Percentiles rank a stretch among this genome's conserved stretches.
Conservation (phyloP, 2,329 filamentous ascomycete genomes). For the Ophiocordyceps camponoti-floridani region DNA sequence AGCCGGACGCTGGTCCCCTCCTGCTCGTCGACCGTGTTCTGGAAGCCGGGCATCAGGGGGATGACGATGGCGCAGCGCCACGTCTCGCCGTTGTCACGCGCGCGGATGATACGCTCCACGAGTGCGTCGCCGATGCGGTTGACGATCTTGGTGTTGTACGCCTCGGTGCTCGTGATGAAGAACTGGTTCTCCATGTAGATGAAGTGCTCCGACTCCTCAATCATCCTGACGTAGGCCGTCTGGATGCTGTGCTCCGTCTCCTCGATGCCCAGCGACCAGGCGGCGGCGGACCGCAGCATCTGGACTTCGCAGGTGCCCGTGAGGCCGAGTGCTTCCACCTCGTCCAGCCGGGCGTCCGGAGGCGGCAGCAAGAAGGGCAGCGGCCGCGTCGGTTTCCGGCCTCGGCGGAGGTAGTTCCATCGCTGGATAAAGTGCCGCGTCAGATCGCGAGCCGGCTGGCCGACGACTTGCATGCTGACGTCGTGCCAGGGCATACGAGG, state of each 20-base stretch:
- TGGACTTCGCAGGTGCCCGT: constrained; percentile 94
- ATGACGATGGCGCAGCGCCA: constrained; percentile 87
- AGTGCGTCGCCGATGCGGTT: constrained; percentile 91
- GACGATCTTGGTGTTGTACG: constrained; percentile 70
- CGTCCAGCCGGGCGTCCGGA: constrained; percentile 73
- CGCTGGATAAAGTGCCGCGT: constrained; percentile 93
- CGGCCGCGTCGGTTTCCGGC: constrained; percentile 81
- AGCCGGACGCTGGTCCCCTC: constrained; percentile 87
- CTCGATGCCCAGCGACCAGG: constrained; percentile 84
- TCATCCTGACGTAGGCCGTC: constrained; percentile 86
- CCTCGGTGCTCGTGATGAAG: constrained; percentile 85
- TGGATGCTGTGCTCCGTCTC: constrained; percentile 88
- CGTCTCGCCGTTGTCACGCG: constrained; percentile 65
- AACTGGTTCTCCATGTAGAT: constrained; percentile 99
- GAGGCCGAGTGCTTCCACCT: constrained; percentile 73
- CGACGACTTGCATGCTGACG: constrained; percentile 92
- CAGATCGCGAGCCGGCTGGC: constrained; percentile 83
- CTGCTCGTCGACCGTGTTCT: constrained; percentile 86
- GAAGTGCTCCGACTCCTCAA: constrained; percentile 88
- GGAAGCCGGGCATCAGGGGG: constrained; percentile 94
- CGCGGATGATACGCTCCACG: constrained; percentile 77
- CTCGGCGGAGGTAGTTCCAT: constrained; percentile 92
- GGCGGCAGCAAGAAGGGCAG: constrained; percentile 87
- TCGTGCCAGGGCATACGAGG: constrained; percentile 99
- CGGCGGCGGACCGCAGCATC: constrained; percentile 74